Evolutionary conservation across 768 basidiomycete genomes (phyloP), one percentile per base, ranked within the genome.

Genomic region (Leccinum broughii): DNA sequence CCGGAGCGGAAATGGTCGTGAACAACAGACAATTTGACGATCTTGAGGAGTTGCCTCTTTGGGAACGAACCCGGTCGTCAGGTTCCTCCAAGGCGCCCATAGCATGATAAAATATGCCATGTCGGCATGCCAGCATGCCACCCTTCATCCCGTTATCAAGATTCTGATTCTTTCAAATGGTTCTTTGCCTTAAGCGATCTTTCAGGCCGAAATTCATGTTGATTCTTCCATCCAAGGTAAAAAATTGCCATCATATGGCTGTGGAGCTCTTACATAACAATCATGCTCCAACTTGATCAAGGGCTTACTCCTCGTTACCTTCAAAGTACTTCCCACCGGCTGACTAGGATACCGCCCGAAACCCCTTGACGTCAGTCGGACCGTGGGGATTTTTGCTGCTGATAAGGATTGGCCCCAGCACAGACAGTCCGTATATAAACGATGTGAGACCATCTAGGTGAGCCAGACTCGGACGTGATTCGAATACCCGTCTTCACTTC

Each of bases 311-410:
- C 53, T 56, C 56, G 62, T 61, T 59, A 62, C 60, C 24, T n/a
- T 53, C 41, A 5, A 54, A 59, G 57, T 11, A 50, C 52, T 53
- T 59, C 60, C 14, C 53, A 17, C 30, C 14, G 17, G 24, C 55
- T 48, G 49, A 35, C 58, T 57, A 60, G 37, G 51, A 30, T 20
- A 54, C 11, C 37, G 52, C 53, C 54, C 30, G 28, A 17, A 17
- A 57, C 71, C 71, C 71, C 70, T 72, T 74, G 71, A 74, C 69
- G 71, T 72, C 71, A 74, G 55, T 46, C 5, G 44, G 10, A 28
- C 24, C 41, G 30, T 26, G 28, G 32, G 9, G n/a, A 44, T 20
- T 46, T 44, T 44, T 11, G 17, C n/a, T 51, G 49, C 10, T 54
- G 55, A 68, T 64, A 57, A 63, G 54, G 20, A 11, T 1, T 17